Base-by-base conservation (phyloP, 495 filamentous ascomycete genomes). In the Aspergillus nidulans region DNA sequence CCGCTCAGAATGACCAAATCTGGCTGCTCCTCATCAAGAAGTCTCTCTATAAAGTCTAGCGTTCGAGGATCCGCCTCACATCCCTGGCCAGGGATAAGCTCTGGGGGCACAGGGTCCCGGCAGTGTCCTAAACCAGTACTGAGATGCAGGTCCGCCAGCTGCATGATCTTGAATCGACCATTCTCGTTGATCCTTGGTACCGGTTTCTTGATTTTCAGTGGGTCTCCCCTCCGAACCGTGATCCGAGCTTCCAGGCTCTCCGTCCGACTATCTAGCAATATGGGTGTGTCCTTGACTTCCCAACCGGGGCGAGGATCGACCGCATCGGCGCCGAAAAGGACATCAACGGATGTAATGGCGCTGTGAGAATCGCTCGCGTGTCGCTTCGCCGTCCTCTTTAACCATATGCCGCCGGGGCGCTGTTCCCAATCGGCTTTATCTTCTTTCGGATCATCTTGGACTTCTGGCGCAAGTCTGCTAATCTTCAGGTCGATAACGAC, bases 81-180 rank as follows among this genome's bases (percentile, higher is more conserved):
- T 58, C 80, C 83, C 23, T 85, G 85, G 9, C 88, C 88, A 32
- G 88, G 78, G 2, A 65, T 59, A 55, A 77, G 79, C 32, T 81
- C 82, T 28, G 78, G 75, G 0, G 92, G 92, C 56, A 92, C 78
- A 30, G 87, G 82, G 64, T 98, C 92, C 52, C 95, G 81, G 63
- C 94, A 98, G 15, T 65, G 59, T 6, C 95, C 94, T 6, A 90
- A 76, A 25, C 95, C 94, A 2, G 94, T 98, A 55, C 88, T 90
- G 56, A 98, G 68, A 70, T 98, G 94, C 51, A 96, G 63, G 76
- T 98, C 94, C 42, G 92, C 85, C 47, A 94, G 67, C 67, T 98
- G 94, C 81, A 98, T 85, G 55, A 98, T 95, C 73, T 97, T 97
- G 72, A 97, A 97, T 57, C 85, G 88, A n/a, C 91, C 92, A 67